Conservation (phyloP, 2,329 filamentous ascomycete genomes). For the Aspergillus sp. region DNA sequence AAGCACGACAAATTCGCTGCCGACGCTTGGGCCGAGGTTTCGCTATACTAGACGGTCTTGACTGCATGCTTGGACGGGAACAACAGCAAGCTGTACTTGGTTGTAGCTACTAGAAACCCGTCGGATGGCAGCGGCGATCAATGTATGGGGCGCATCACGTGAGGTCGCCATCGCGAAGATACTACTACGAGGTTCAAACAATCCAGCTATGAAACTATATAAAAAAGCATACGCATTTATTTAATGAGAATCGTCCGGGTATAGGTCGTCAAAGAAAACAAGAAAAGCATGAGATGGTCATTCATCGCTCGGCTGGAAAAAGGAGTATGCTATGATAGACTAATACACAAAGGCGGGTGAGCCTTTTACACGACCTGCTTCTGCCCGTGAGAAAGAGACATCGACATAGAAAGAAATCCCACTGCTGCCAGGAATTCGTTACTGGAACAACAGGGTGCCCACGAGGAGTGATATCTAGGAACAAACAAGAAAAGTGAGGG, state of each 20-base stretch:
- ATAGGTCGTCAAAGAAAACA: background rate
- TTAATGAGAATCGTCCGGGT: too few relatives aligned
- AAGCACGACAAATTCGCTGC: background rate
- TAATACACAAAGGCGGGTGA: conserved; percentile 31
- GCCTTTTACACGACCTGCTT: conserved; percentile 22
- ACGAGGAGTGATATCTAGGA: conserved; percentile 16
- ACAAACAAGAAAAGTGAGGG: conserved; percentile 18
- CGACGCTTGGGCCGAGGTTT: background rate
- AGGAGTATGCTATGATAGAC: conserved; percentile 28
- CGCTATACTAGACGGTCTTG: background rate
- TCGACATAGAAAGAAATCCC: conserved; percentile 24
- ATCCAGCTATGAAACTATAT: background rate
- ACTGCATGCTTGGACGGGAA: background rate
- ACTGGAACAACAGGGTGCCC: conserved; percentile 26
- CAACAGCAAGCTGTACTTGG: background rate
- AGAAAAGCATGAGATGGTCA: conserved; percentile 17
- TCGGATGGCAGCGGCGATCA: background rate
- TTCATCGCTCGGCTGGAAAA: conserved; percentile 26
- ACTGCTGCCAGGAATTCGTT: conserved; percentile 29
- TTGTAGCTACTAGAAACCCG: too few relatives aligned
- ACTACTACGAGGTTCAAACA: background rate
- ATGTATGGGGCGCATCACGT: background rate
- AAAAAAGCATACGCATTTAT: background rate
- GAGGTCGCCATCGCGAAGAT: background rate
- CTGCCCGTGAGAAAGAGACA: conserved; percentile 25